Conservation (phyloP, 2,329 filamentous ascomycete genomes). For the Penicillium sp. region DNA sequence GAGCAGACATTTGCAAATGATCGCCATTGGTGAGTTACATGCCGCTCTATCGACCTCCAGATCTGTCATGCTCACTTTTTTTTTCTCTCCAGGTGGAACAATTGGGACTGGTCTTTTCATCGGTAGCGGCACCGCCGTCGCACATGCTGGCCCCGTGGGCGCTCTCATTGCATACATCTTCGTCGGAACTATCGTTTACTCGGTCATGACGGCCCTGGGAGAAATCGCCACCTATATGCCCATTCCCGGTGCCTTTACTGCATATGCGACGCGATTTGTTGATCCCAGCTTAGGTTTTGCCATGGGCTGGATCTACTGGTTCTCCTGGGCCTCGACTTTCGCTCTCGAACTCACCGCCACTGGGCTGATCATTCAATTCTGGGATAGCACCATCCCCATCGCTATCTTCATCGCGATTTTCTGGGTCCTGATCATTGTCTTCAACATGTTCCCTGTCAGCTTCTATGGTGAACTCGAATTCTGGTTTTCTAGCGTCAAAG, state of each 20-base stretch:
- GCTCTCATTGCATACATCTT: slow-evolving; percentile 67
- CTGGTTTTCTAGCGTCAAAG: slow-evolving; percentile 72
- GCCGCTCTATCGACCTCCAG: not conserved
- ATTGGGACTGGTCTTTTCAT: slow-evolving; percentile 73
- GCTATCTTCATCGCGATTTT: slow-evolving; percentile 73
- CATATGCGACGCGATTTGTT: slow-evolving; percentile 72
- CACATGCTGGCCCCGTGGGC: slow-evolving; percentile 63
- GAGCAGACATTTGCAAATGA: slow-evolving; percentile 92
- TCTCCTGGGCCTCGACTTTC: slow-evolving; percentile 71
- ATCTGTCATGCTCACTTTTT: not conserved
- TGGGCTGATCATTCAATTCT: slow-evolving; percentile 73
- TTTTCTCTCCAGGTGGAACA: slow-evolving; percentile 53
- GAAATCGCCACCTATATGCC: slow-evolving; percentile 78
- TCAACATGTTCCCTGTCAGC: slow-evolving; percentile 70
- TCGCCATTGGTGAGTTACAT: slow-evolving; percentile 78
- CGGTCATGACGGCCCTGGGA: slow-evolving; percentile 65
- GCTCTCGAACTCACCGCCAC: slow-evolving; percentile 71
- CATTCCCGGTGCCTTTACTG: slow-evolving; percentile 71
- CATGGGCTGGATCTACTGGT: slow-evolving; percentile 83
- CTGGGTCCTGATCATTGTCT: slow-evolving; percentile 65
- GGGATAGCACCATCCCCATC: slow-evolving; percentile 61
- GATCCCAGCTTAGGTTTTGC: slow-evolving; percentile 70
- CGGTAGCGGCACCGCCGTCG: slow-evolving; percentile 62
- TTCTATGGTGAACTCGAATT: slow-evolving; percentile 77
- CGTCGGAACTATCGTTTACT: slow-evolving; percentile 70